Base-by-base conservation (phyloP, 495 filamentous ascomycete genomes). In the Cetradonia linearis region DNA sequence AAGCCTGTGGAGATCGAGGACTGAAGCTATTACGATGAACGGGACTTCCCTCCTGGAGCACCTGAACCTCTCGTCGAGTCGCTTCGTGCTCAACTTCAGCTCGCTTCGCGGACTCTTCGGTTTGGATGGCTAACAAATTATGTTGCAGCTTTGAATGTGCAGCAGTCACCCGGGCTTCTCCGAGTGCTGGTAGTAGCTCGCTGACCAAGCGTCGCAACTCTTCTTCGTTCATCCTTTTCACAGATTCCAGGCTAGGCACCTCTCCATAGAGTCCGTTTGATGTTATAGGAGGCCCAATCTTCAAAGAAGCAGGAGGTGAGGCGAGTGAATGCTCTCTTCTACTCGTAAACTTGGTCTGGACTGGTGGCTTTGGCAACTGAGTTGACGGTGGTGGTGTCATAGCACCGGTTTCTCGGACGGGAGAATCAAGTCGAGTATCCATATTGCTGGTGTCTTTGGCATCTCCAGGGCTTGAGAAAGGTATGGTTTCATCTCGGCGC, bases 121-220 rank as follows among this genome's bases (percentile, higher is more conserved):
- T 92, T 66, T 94, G 88, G 55, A 97, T 88, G 54, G 78, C 84
- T 27, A 96, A 80, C 62, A 98, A 78, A 66, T 84, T 89, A 67
- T 93, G 89, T 69, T 96, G 92, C 52, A 98, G 74, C 67, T 93
- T 95, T 76, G 94, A 86, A 68, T 98, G 93, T 28, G 94, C 85
- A 1, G 88, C 85, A 49, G 87, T 86, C 77, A 89, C 88, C 53
- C 89, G 87, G 56, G 83, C 78, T 62, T 87, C 84, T 52, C 79
- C 74, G 8, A 83, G 71, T 8, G 79, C 72, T 11, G 70, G 67
- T 31, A 79, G 70, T 1, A 84, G 69, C 27, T 81, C 78, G 34
- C 75, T 72, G 38, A 81, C 78, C 55, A 92, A 81, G 34, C 72
- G 76, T 38, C 83, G 80, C 53, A 89, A 77, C 62, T 84, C 80